These are phyloP conservation scores for Scheffersomyces stambukii DNA, from an alignment of 1,139 yeast genomes.

Conservation along the genomic window DNA sequence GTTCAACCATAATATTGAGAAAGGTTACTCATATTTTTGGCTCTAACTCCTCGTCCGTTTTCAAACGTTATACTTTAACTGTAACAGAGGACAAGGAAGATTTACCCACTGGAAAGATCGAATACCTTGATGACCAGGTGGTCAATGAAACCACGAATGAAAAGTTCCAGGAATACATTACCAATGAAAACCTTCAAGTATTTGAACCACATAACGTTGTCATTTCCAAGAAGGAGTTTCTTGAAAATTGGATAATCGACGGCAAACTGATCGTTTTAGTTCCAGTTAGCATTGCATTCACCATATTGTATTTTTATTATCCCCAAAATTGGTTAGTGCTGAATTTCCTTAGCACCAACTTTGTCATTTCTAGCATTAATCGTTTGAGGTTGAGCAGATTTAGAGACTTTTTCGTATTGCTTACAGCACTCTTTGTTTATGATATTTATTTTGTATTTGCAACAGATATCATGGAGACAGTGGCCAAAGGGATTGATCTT, in stretches of 20 bases:
- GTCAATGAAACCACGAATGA: too few relatives aligned
- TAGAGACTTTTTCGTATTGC: constrained; percentile 39
- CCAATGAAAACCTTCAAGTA: constrained; percentile 4
- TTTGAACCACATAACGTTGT: constrained; percentile 5
- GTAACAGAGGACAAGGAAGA: constrained; percentile 15
- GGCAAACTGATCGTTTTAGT: constrained; percentile 23
- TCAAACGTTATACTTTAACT: constrained; percentile 18
- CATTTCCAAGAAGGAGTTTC: constrained; percentile 1
- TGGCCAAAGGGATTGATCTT: constrained; percentile 52
- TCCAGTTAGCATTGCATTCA: constrained; percentile 16
- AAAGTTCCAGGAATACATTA: constrained; percentile 5
- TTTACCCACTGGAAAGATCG: constrained; percentile 21
- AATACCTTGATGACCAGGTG: constrained; percentile 11
- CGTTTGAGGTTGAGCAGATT: constrained; percentile 39
- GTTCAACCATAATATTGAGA: constrained; percentile 4
- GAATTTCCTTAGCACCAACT: constrained; percentile 34
- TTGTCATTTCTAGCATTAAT: too few relatives aligned
- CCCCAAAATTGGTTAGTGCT: constrained; percentile 26
- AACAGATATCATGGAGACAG: constrained; percentile 58
- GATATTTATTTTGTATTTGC: constrained; percentile 67
- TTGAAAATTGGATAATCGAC: constrained; percentile 29
- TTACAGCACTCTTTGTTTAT: constrained; percentile 51
- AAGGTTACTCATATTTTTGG: constrained; percentile 14
- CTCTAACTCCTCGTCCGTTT: constrained; percentile 10
- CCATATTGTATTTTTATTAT: constrained; percentile 17